Conservation (phyloP, 1,284 basidiomycete species). For the Leucocoprinus gongylophorus region DNA sequence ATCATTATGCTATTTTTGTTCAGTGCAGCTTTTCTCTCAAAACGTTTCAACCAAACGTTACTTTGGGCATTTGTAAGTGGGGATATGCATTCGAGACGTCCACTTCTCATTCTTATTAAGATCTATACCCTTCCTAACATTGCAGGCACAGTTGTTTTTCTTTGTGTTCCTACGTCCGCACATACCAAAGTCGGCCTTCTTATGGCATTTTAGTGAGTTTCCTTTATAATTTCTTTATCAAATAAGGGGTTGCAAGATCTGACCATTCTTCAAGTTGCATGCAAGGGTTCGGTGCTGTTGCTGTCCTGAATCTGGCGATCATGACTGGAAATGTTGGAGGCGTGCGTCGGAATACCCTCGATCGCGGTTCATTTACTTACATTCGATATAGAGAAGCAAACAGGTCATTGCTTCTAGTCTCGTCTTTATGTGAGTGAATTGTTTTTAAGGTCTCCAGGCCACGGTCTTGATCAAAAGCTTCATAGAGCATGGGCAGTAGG, state of each 20-base stretch:
- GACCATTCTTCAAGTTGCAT: constrained; percentile 29
- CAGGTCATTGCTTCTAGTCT: constrained; percentile 41
- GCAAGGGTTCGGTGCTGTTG: constrained; percentile 39
- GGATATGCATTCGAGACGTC: background rate
- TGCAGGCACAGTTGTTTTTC: constrained; percentile 43
- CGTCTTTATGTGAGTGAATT: constrained; percentile 34
- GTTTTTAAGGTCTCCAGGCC: background rate
- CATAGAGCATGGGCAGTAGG: constrained; percentile 42
- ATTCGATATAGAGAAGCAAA: constrained; percentile 33
- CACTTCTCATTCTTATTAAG: constrained; percentile 16
- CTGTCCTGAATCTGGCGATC: constrained; percentile 37
- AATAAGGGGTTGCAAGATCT: background rate
- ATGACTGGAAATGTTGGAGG: constrained; percentile 43
- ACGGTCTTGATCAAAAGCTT: background rate
- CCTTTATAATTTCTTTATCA: background rate
- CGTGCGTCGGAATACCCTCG: constrained; percentile 16
- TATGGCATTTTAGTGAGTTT: constrained; percentile 42
- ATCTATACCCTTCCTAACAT: constrained; percentile 44
- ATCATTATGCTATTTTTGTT: constrained; percentile 45
- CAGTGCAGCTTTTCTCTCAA: constrained; percentile 39
- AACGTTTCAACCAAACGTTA: constrained; percentile 38
- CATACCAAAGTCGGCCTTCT: constrained; percentile 43
- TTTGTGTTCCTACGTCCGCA: constrained; percentile 32
- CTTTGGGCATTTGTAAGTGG: constrained; percentile 36
- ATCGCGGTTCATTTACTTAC: background rate